Percentiles rank a stretch among this genome's conserved stretches.
Evolutionary conservation across 345 rosid genomes (phyloP).

Genomic region (Kandelia obovata): DNA sequence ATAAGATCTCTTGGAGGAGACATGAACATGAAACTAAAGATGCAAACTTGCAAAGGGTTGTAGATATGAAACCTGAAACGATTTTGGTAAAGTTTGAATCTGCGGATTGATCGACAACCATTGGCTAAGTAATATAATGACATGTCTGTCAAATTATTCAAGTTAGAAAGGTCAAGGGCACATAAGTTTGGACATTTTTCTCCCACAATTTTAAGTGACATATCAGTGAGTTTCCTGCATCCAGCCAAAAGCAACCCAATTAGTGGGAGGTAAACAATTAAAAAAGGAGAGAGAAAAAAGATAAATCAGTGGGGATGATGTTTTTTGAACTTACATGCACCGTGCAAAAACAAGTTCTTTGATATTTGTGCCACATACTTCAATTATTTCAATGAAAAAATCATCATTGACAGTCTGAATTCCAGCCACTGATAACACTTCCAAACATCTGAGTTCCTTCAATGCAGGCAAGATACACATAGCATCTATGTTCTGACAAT

Average conservation of each 20-base stretch:
- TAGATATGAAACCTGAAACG: constrained; percentile 27
- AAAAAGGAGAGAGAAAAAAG: no score
- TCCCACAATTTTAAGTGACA: constrained; percentile 31
- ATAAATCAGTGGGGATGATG: not conserved
- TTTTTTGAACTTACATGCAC: constrained; percentile 15
- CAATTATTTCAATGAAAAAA: constrained; percentile 21
- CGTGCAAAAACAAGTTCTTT: constrained; percentile 35
- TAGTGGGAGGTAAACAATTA: not conserved
- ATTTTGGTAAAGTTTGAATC: constrained; percentile 33
- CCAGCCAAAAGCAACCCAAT: constrained; percentile 18
- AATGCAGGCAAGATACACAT: constrained; percentile 29
- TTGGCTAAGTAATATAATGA: constrained; percentile 38
- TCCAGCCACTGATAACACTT: constrained; percentile 42
- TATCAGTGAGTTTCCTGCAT: constrained; percentile 45
- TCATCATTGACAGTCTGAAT: constrained; percentile 30
- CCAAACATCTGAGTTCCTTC: constrained; percentile 27
- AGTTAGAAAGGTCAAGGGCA: constrained; percentile 42
- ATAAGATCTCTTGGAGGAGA: not conserved
- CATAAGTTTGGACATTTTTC: constrained; percentile 27
- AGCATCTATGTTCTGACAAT: constrained; percentile 38
- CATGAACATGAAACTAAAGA: not conserved
- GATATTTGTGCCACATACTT: constrained; percentile 29
- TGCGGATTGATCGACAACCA: constrained; percentile 36
- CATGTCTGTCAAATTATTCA: constrained; percentile 34
- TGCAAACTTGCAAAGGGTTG: not conserved